Evolutionary conservation across 805 yeast species (phyloP).

Genomic region (Pichia nakasei): DNA sequence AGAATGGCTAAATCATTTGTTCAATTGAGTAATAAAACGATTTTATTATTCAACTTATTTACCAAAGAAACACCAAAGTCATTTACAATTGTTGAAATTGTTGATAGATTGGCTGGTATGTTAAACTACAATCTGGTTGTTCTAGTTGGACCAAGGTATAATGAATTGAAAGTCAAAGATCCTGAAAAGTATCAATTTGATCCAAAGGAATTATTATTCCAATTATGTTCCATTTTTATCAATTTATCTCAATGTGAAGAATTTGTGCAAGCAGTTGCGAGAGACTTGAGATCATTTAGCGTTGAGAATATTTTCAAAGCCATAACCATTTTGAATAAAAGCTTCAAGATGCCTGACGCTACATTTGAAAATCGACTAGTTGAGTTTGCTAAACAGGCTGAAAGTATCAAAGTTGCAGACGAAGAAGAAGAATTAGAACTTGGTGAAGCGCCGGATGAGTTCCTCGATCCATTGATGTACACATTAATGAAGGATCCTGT

Average conservation of each 20-base stretch:
- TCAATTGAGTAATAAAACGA: constrained; percentile 75
- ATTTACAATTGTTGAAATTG: constrained; percentile 81
- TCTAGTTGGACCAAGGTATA: constrained; percentile 92
- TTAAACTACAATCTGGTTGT: constrained; percentile 83
- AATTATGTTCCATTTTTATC: constrained; percentile 65
- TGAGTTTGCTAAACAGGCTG: constrained; percentile 59
- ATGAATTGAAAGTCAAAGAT: constrained; percentile 73
- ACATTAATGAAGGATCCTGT: constrained; percentile 96
- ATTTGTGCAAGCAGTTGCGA: constrained; percentile 73
- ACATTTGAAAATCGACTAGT: constrained; percentile 42
- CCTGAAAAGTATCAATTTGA: constrained; percentile 80
- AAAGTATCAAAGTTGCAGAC: constrained; percentile 46
- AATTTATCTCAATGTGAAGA: constrained; percentile 57
- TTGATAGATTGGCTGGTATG: constrained; percentile 93
- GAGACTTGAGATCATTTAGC: constrained; percentile 86
- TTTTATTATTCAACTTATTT: constrained; percentile 68
- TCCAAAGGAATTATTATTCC: constrained; percentile 62
- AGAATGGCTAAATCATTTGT: constrained; percentile 72
- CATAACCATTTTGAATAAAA: constrained; percentile 47
- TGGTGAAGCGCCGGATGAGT: constrained; percentile 95
- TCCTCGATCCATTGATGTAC: constrained; percentile 92
- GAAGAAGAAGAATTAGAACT: constrained; percentile 80
- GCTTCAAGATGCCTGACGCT: constrained; percentile 40
- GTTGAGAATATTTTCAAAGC: constrained; percentile 64
- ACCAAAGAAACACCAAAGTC: constrained; percentile 82